Evolutionary conservation across 106 monocot genomes (phyloP).

Genomic region (Phalaenopsis equestris): DNA sequence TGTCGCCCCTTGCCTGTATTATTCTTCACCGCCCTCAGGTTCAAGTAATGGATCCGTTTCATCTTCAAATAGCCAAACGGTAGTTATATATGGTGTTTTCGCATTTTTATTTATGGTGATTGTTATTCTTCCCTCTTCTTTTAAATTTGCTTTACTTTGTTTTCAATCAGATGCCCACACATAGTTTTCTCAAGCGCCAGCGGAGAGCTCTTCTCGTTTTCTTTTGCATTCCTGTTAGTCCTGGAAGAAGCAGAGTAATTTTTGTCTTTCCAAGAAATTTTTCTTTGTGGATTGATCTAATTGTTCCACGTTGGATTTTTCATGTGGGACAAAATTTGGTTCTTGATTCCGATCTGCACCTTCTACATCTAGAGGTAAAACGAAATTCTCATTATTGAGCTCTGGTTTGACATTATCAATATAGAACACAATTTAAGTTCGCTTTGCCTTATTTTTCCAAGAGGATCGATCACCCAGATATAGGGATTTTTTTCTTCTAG

Average conservation of each 20-base stretch:
- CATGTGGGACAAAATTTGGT: slow-evolving; percentile 69
- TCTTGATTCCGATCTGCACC: slow-evolving; percentile 83
- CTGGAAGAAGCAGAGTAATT: slow-evolving; percentile 78
- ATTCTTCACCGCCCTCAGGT: slow-evolving; percentile 11
- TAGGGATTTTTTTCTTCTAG: neutral
- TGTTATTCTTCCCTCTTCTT: neutral
- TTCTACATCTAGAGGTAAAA: slow-evolving; percentile 83
- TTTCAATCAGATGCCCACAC: too few relatives aligned
- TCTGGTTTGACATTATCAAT: neutral
- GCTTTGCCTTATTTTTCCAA: too few relatives aligned
- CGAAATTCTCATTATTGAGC: neutral
- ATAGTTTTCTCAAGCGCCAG: slow-evolving; percentile 16
- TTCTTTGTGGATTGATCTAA: slow-evolving; percentile 49
- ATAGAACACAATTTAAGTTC: neutral
- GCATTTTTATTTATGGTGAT: neutral
- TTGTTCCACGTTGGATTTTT: slow-evolving; percentile 78
- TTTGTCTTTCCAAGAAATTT: slow-evolving; percentile 69
- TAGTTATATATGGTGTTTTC: slow-evolving; percentile 9
- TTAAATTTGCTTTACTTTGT: neutral
- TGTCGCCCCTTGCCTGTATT: slow-evolving; percentile 61
- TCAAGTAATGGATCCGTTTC: neutral
- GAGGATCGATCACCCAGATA: neutral
- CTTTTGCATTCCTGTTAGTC: slow-evolving; percentile 78
- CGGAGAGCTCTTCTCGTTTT: slow-evolving; percentile 42
- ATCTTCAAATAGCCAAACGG: slow-evolving; percentile 21